Percentiles rank a stretch among this genome's conserved stretches.
Conservation (phyloP, 257 asterid species). For the Linderniella brevidens region DNA sequence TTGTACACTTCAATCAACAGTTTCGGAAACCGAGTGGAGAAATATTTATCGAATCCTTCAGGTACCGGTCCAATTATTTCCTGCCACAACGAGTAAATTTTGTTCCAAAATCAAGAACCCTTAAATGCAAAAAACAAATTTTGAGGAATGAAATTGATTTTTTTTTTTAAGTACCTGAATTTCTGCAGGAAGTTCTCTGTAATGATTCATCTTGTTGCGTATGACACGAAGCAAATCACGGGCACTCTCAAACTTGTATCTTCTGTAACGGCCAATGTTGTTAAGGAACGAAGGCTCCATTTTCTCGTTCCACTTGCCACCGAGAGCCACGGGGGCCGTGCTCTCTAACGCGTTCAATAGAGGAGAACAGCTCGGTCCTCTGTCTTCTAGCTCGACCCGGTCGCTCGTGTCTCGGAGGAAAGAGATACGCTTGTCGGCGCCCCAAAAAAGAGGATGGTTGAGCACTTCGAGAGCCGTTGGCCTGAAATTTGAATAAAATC, state of each 20-base stretch:
- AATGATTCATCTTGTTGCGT: constrained; percentile 88
- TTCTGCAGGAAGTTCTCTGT: constrained; percentile 76
- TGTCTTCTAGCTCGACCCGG: constrained; percentile 80
- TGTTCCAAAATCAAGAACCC: neutral
- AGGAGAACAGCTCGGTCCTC: constrained; percentile 33
- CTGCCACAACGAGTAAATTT: constrained; percentile 19
- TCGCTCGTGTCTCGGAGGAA: constrained; percentile 91
- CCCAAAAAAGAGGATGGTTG: constrained; percentile 86
- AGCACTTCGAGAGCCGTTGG: constrained; percentile 68
- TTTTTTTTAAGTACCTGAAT: constrained; percentile 45
- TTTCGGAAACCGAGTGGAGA: constrained; percentile 62
- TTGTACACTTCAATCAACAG: constrained; percentile 65
- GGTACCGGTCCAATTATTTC: constrained; percentile 64
- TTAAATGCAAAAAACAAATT: neutral
- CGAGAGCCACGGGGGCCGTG: constrained; percentile 47
- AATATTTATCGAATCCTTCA: constrained; percentile 72
- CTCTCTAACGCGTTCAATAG: constrained; percentile 61
- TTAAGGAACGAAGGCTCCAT: constrained; percentile 56
- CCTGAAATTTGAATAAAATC: constrained; percentile 21
- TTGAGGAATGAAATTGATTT: neutral
- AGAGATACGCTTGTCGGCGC: constrained; percentile 65
- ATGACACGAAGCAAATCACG: constrained; percentile 86
- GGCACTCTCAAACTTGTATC: constrained; percentile 63
- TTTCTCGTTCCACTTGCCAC: constrained; percentile 77
- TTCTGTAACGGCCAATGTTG: constrained; percentile 54